These are phyloP conservation scores for Salix caprea DNA, from an alignment of 345 rosid genomes.

Conservation along the genomic window DNA sequence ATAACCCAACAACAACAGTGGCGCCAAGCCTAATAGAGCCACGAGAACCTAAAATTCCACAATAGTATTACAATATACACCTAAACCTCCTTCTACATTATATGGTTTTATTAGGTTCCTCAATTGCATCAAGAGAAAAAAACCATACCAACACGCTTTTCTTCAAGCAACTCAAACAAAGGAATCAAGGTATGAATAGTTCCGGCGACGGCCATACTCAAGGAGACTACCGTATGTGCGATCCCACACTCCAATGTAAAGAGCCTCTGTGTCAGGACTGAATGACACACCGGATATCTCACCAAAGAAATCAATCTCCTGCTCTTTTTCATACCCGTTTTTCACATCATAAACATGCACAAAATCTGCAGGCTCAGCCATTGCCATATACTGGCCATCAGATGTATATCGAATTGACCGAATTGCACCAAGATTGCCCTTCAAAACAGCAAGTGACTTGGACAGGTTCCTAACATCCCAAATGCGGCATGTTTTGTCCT, in stretches of 20 bases:
- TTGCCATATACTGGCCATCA: slow-evolving; percentile 55
- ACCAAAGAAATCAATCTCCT: slow-evolving; percentile 62
- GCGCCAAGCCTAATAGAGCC: neutral
- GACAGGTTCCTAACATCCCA: slow-evolving; percentile 58
- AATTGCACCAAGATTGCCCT: slow-evolving; percentile 59
- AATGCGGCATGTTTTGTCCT: slow-evolving; percentile 59
- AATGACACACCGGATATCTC: slow-evolving; percentile 61
- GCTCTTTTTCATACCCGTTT: slow-evolving; percentile 51
- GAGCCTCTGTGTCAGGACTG: slow-evolving; percentile 56
- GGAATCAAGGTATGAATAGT: slow-evolving; percentile 41
- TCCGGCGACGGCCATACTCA: slow-evolving; percentile 50
- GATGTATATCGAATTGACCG: slow-evolving; percentile 52
- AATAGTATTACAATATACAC: neutral
- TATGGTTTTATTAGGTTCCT: neutral
- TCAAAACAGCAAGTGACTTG: slow-evolving; percentile 45
- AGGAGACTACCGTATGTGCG: slow-evolving; percentile 65
- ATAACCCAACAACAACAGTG: neutral
- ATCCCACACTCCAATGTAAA: slow-evolving; percentile 59
- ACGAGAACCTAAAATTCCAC: neutral
- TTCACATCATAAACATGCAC: slow-evolving; percentile 56
- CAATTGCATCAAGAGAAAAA: neutral
- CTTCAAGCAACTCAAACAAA: slow-evolving; percentile 28
- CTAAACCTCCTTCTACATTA: neutral
- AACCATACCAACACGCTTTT: neutral
- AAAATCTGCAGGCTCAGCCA: slow-evolving; percentile 64